Evolutionary conservation across 106 monocot species (phyloP).

Genomic region (Vanilla planifolia): DNA sequence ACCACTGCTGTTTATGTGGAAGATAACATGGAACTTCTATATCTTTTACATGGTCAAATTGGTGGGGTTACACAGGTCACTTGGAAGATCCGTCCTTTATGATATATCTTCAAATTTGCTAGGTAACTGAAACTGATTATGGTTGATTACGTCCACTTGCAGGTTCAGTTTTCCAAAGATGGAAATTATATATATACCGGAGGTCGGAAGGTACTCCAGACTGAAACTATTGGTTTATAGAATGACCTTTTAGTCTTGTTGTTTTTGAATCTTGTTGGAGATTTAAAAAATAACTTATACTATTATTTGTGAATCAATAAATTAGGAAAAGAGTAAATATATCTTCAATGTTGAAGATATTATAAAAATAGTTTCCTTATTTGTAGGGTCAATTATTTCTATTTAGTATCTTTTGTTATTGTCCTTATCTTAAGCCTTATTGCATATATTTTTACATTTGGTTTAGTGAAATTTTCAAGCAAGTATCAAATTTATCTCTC

Average conservation of each 20-base stretch:
- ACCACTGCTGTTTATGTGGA: conserved; percentile 80
- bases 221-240: not conserved
- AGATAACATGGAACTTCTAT: conserved; percentile 87
- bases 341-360: no score
- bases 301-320: no score
- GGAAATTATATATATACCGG: conserved; percentile 93
- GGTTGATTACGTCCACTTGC: conserved; percentile 6
- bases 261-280: no score
- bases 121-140: not conserved
- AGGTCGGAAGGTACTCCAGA: conserved; percentile 62
- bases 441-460: no score
- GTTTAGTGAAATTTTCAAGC: no score
- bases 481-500: no score
- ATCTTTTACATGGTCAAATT: conserved; percentile 90
- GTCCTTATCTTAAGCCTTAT: no score
- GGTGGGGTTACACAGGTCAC: conserved; percentile 99
- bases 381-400: no score
- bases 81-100: conserved; percentile 12
- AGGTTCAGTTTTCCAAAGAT: conserved; percentile 91
- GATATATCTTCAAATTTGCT: not conserved
- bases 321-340: no score
- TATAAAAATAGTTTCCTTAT: no score
- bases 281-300: no score
- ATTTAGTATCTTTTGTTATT: no score
- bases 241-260: not conserved